Conservation (phyloP, 2,329 filamentous ascomycete genomes). For the Hypoxylon sp. region DNA sequence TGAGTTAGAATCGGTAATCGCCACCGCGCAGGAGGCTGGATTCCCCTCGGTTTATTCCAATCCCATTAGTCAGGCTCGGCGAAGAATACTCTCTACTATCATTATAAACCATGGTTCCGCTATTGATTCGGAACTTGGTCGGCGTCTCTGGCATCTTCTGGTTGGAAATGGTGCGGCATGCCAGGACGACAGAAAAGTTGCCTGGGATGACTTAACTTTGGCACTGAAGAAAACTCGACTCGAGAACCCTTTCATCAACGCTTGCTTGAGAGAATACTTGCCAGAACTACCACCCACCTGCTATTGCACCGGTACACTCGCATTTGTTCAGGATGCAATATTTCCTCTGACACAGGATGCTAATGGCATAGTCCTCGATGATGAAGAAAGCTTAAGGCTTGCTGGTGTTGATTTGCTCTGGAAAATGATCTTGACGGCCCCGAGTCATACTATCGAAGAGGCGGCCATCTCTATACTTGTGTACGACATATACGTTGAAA, state of each 20-base stretch:
- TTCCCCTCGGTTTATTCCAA: conserved; percentile 57
- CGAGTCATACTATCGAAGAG: conserved; percentile 70
- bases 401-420: conserved; percentile 77
- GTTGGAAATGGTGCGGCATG: conserved; percentile 71
- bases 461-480: conserved; percentile 76
- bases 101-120: conserved; percentile 67
- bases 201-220: conserved; percentile 72
- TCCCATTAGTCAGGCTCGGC: conserved; percentile 60
- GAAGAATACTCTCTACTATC: conserved; percentile 65
- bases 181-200: conserved; percentile 67
- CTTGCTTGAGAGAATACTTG: conserved; percentile 65
- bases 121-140: conserved; percentile 69
- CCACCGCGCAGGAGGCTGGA: conserved; percentile 51
- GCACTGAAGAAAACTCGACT: conserved; percentile 53
- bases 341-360: conserved; percentile 56
- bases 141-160: conserved; percentile 75
- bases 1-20: conserved; percentile 68
- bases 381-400: conserved; percentile 60
- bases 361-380: conserved; percentile 58
- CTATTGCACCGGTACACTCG: conserved; percentile 68
- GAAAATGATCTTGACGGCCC: conserved; percentile 78
- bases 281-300: conserved; percentile 64
- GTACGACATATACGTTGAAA: conserved; percentile 72
- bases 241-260: conserved; percentile 64
- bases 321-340: conserved; percentile 66